A percentile compares a stretch with the other conserved stretches of the same genome.
phyloP scores from a whole-genome alignment of 176 grass and related monocot species.

The Oryza glumipatula region DNA sequence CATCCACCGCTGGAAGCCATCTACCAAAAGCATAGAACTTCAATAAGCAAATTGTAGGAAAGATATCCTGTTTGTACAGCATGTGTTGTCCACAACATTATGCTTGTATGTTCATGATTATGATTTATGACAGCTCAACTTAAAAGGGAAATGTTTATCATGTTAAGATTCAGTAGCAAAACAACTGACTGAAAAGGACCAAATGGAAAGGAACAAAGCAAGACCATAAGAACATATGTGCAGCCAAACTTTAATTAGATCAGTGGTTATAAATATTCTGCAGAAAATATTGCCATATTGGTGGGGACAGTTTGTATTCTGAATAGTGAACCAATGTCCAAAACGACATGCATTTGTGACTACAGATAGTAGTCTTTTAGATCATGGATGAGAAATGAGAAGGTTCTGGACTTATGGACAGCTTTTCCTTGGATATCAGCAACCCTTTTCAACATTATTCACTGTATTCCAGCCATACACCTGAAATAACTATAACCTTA shows the following conservation, averaged over 20 bases:
- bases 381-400: not conserved
- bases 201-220: constrained; percentile 7
- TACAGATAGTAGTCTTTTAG: not conserved
- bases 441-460: not conserved
- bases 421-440: not conserved
- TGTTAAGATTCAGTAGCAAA: not conserved
- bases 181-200: not conserved
- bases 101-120: constrained; percentile 32
- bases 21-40: constrained; percentile 55
- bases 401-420: not conserved
- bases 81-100: constrained; percentile 19
- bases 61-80: constrained; percentile 9
- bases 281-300: not conserved
- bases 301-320: not conserved
- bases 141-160: constrained; percentile 1
- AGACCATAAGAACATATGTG: not conserved
- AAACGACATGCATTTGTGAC: not conserved
- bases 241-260: not conserved
- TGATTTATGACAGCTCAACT: constrained; percentile 21
- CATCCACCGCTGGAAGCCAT: constrained; percentile 70
- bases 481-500: constrained; percentile 29
- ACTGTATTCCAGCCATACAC: constrained; percentile 4
- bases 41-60: constrained; percentile 31
- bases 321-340: not conserved
- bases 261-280: not conserved